Evolutionary conservation across 768 basidiomycete species (phyloP).

Genomic region (Pleurotus sapidus): DNA sequence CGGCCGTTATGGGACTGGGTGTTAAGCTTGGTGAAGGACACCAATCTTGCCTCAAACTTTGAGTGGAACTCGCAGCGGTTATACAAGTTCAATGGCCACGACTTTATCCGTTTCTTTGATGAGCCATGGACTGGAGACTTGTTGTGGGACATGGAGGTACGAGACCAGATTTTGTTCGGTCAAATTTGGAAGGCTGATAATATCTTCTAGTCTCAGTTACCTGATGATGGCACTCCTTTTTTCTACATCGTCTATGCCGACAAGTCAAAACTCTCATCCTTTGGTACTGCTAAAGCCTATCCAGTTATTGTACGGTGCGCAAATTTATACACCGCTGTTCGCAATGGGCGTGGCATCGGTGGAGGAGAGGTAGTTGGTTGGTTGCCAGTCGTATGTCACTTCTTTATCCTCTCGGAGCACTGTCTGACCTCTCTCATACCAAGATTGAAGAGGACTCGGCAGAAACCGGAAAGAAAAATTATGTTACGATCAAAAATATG

Average conservation of each 20-base stretch:
- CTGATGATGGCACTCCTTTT: constrained; percentile 21
- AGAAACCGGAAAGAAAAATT: constrained; percentile 26
- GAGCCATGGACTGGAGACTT: constrained; percentile 35
- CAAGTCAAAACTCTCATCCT: constrained; percentile 33
- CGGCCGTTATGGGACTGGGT: constrained; percentile 24
- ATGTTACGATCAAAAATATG: constrained; percentile 26
- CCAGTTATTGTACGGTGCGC: constrained; percentile 29
- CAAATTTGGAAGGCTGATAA: too few species aligned
- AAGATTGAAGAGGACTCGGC: constrained; percentile 29
- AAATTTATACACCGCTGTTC: constrained; percentile 26
- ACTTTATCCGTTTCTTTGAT: constrained; percentile 25
- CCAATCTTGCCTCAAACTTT: constrained; percentile 16
- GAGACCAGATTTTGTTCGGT: background rate
- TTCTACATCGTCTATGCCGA: constrained; percentile 37
- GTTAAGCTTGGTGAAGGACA: constrained; percentile 23
- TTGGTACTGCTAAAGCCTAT: constrained; percentile 34
- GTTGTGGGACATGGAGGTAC: constrained; percentile 36
- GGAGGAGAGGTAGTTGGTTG: constrained; percentile 34
- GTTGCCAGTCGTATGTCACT: constrained; percentile 30
- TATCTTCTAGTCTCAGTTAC: constrained; percentile 15
- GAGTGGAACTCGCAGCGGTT: constrained; percentile 28
- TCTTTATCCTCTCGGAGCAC: background rate
- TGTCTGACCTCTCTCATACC: constrained; percentile 12
- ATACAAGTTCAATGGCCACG: constrained; percentile 22
- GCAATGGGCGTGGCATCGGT: constrained; percentile 29